These are phyloP conservation scores for Neckera pumila DNA, from an alignment of 225 moss, liverwort and hornwort genomes.

Conservation along the genomic window DNA sequence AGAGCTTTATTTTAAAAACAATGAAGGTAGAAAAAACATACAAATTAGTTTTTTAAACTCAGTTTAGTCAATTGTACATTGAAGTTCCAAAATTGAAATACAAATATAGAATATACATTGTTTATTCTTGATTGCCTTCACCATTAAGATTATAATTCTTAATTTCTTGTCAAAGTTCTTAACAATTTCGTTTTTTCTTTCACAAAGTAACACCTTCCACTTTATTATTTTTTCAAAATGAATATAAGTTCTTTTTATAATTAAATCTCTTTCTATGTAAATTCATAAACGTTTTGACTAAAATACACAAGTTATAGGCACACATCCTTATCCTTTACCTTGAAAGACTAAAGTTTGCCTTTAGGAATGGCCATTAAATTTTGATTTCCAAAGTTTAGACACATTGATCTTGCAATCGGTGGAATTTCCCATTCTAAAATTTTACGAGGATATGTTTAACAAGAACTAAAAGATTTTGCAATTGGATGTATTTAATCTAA, in stretches of 20 bases:
- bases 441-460: not conserved
- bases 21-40: not conserved
- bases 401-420: not conserved
- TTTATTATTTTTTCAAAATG: not conserved
- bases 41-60: too few species aligned
- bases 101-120: not conserved
- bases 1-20: not conserved
- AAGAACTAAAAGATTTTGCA: too few species aligned
- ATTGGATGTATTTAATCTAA: too few species aligned
- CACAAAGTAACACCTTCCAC: not conserved
- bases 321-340: not conserved
- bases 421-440: not conserved
- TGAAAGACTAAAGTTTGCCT: not conserved
- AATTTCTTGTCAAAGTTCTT: not conserved
- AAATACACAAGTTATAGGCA: too few species aligned
- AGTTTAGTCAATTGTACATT: too few species aligned
- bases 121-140: not conserved
- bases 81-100: not conserved
- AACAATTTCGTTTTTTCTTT: not conserved
- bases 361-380: fast-evolving
- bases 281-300: too few species aligned
- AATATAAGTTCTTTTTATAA: too few species aligned
- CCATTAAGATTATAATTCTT: not conserved
- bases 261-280: too few species aligned
- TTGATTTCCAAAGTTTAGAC: not conserved